phyloP scores from a whole-genome alignment of 129 eudicot genomes.

The Arctium minus region DNA sequence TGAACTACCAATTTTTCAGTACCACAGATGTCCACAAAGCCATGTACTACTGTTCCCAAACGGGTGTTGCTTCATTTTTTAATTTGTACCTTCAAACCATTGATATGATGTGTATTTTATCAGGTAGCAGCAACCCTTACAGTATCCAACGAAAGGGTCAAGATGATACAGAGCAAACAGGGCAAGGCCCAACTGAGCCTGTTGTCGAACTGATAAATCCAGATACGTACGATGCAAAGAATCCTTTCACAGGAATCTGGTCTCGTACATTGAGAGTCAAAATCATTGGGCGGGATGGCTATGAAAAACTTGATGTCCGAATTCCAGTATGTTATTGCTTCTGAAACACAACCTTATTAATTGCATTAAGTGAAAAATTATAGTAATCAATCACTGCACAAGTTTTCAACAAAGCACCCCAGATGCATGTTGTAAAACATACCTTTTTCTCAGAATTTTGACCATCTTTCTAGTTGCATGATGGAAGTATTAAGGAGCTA shows the following conservation, averaged over 20 bases:
- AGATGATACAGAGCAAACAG: conserved; percentile 43
- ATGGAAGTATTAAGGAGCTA: conserved; percentile 1
- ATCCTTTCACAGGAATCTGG: conserved; percentile 73
- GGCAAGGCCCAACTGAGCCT: conserved; percentile 43
- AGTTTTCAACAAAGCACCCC: background rate
- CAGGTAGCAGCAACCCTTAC: conserved; percentile 46
- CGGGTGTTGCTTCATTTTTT: background rate
- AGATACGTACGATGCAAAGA: conserved; percentile 53
- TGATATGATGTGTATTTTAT: conserved; percentile 22
- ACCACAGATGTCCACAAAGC: background rate
- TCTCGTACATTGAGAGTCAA: conserved; percentile 81
- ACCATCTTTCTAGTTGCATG: conserved; percentile 1
- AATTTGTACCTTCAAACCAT: conserved; percentile 8
- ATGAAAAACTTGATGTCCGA: conserved; percentile 84
- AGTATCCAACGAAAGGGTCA: conserved; percentile 31
- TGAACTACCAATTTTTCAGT: background rate
- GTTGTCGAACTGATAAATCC: conserved; percentile 72
- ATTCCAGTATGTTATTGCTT: conserved; percentile 71
- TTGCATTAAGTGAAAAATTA: background rate
- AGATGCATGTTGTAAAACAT: background rate
- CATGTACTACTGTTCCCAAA: background rate
- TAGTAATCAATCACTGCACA: conserved; percentile 10
- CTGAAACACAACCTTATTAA: background rate
- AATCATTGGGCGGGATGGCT: conserved; percentile 82
- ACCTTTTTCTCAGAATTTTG: background rate